These are phyloP conservation scores for Saturnispora saitoi DNA, from an alignment of 805 yeast genomes.

Conservation along the genomic window DNA sequence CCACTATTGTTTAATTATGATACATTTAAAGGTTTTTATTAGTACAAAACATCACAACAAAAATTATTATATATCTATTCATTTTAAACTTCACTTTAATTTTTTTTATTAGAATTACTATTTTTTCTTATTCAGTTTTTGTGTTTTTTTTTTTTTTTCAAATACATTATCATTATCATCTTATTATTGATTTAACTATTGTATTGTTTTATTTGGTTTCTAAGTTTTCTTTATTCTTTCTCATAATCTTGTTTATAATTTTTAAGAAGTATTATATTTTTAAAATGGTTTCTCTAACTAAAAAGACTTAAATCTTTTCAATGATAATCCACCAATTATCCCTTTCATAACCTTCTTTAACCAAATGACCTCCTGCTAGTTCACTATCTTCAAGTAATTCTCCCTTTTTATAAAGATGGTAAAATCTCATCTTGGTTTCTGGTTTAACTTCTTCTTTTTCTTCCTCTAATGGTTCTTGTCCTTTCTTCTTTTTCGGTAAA, in stretches of 20 bases:
- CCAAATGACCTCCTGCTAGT: conserved; percentile 61
- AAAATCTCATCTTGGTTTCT: conserved; percentile 70
- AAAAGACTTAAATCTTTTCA: conserved; percentile 22
- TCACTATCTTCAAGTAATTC: conserved; percentile 68
- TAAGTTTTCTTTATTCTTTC: not conserved
- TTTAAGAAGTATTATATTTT: not conserved
- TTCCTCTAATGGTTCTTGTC: conserved; percentile 13
- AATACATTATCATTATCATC: not conserved
- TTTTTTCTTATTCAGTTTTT: not conserved
- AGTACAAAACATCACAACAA: not conserved
- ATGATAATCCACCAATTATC: conserved; percentile 89
- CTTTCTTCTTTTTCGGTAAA: conserved; percentile 29
- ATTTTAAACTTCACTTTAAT: not conserved
- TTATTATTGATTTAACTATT: not conserved
- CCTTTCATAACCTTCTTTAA: conserved; percentile 75
- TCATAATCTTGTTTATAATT: not conserved
- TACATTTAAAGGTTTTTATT: not conserved
- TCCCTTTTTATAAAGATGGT: conserved; percentile 79
- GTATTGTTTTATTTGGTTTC: not conserved
- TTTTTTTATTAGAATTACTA: not conserved
- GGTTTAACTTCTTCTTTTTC: conserved; percentile 24
- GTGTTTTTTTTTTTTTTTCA: too few relatives aligned
- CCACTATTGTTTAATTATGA: not conserved
- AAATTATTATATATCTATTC: not conserved
- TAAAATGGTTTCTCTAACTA: conserved; percentile 4